Conservation (phyloP, 2,329 filamentous ascomycete species). For the Aspergillus novoparasiticus region DNA sequence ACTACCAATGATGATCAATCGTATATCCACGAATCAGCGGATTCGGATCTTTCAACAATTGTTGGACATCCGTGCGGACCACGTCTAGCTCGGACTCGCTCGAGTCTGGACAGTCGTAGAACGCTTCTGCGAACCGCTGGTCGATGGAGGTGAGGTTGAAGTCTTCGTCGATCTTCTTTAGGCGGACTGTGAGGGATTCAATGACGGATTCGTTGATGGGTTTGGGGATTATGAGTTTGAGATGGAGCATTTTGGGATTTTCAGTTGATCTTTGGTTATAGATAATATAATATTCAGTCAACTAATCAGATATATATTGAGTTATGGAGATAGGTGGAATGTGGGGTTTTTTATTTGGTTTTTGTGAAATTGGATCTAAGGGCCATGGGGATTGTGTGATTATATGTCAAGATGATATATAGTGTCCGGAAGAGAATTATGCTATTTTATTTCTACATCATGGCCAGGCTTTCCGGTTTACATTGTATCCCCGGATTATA, state of each 20-base stretch:
- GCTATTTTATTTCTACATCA: too few species aligned
- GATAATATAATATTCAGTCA: too few species aligned
- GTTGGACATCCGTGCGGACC: neutral
- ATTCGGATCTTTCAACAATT: neutral
- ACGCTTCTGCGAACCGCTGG: neutral
- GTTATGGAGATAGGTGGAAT: neutral
- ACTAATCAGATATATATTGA: too few species aligned
- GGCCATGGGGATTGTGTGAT: neutral
- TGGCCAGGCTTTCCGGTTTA: too few species aligned
- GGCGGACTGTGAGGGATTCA: neutral
- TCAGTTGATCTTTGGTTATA: too few species aligned
- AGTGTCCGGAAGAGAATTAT: too few species aligned
- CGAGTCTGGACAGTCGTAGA: neutral
- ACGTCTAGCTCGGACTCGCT: neutral
- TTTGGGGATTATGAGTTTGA: neutral
- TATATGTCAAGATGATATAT: too few species aligned
- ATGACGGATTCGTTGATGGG: neutral
- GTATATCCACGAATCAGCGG: neutral
- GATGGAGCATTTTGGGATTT: neutral
- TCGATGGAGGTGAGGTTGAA: neutral
- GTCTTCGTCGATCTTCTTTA: neutral
- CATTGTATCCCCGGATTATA: too few species aligned
- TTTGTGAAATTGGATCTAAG: neutral
- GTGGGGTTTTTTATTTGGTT: neutral
- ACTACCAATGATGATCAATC: neutral